Conservation (phyloP, 2,329 filamentous ascomycete genomes). For the Fusarium sp. region DNA sequence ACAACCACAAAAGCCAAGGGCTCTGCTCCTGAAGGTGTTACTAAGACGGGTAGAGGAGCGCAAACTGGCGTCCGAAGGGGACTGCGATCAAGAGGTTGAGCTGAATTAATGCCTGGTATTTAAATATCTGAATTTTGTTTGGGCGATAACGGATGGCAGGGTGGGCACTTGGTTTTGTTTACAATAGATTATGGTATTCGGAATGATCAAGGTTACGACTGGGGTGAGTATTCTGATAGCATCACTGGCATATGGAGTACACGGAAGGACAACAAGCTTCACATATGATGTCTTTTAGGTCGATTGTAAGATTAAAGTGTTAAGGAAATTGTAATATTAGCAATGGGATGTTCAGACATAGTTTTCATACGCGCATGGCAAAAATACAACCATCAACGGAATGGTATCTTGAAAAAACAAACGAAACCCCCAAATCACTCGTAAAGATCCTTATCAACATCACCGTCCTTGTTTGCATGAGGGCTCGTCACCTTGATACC, state of each 20-base stretch:
- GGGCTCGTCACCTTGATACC: slow-evolving; percentile 62
- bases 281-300: background rate
- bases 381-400: background rate
- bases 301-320: background rate
- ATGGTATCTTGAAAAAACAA: slow-evolving; percentile 13
- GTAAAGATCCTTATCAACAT: slow-evolving; percentile 49
- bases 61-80: slow-evolving; percentile 36
- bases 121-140: background rate
- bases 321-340: background rate
- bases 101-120: slow-evolving; percentile 10
- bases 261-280: slow-evolving; percentile 1
- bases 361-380: background rate
- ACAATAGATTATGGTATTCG: slow-evolving; percentile 6
- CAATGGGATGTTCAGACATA: background rate
- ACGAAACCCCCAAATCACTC: slow-evolving; percentile 17
- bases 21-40: slow-evolving; percentile 34
- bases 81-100: slow-evolving; percentile 37
- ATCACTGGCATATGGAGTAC: slow-evolving; percentile 11
- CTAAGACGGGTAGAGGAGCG: slow-evolving; percentile 38
- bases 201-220: background rate
- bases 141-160: background rate
- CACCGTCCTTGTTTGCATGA: slow-evolving; percentile 54
- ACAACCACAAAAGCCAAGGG: slow-evolving; percentile 18
- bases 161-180: background rate
- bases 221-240: background rate